Conservation (phyloP, 2,329 filamentous ascomycete species). For the Scedosporium minutisporum region DNA sequence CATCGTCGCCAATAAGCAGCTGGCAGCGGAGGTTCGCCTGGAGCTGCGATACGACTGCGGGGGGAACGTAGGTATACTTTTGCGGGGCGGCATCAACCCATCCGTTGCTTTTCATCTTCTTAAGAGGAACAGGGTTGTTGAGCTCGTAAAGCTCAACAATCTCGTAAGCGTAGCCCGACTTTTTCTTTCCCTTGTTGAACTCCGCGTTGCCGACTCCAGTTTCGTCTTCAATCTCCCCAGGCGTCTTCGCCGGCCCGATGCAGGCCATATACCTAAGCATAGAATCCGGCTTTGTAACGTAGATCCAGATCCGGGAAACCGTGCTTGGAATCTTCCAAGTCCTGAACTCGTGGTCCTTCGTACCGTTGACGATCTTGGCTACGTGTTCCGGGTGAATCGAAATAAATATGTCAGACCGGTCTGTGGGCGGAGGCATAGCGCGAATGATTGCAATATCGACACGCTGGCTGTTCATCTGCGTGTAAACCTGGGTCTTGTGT, state of each 20-base stretch:
- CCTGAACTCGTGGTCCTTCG: slow-evolving; percentile 45
- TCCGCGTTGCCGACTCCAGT: slow-evolving; percentile 40
- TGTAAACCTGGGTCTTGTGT: slow-evolving; percentile 19
- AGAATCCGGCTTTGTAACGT: slow-evolving; percentile 35
- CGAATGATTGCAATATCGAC: slow-evolving; percentile 40
- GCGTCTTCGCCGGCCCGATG: slow-evolving; percentile 35
- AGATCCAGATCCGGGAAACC: slow-evolving; percentile 54
- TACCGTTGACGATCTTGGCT: slow-evolving; percentile 36
- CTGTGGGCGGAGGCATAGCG: slow-evolving; percentile 35
- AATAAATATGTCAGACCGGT: slow-evolving; percentile 44
- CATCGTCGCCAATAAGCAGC: slow-evolving; percentile 29
- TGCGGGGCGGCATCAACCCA: slow-evolving; percentile 42
- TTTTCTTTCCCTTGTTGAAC: slow-evolving; percentile 30
- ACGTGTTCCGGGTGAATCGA: slow-evolving; percentile 37
- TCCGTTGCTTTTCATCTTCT: slow-evolving; percentile 42
- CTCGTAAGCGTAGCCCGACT: slow-evolving; percentile 38
- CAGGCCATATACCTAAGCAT: slow-evolving; percentile 50
- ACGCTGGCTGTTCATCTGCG: slow-evolving; percentile 35
- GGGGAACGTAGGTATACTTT: slow-evolving; percentile 44
- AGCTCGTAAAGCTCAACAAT: slow-evolving; percentile 51
- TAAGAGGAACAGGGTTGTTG: slow-evolving; percentile 46
- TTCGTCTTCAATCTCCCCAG: slow-evolving; percentile 34
- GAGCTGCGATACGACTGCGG: slow-evolving; percentile 46
- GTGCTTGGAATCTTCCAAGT: slow-evolving; percentile 43
- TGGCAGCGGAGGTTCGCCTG: slow-evolving; percentile 48